Conservation (phyloP, 192 early-diverging fungal species). For the Linnemannia zychae region DNA sequence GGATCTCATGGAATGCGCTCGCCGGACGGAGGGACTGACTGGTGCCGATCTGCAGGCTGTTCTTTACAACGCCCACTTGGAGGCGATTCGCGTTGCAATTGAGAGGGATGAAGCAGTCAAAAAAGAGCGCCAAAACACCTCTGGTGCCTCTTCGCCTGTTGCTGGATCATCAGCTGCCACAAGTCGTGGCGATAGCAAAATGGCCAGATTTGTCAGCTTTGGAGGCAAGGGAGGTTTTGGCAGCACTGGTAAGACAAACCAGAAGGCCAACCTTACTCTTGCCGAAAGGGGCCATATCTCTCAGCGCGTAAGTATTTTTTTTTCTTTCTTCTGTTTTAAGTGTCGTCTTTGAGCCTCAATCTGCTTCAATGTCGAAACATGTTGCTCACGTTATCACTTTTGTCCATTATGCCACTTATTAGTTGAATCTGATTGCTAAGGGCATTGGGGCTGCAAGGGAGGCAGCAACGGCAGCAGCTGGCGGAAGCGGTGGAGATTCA, state of each 20-base stretch:
- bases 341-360: not conserved
- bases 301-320: constrained; percentile 53
- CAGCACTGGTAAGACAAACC: constrained; percentile 19
- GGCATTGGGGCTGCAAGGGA: constrained; percentile 40
- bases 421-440: constrained; percentile 56
- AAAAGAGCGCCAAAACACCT: constrained; percentile 52
- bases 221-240: constrained; percentile 24
- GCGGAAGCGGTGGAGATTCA: constrained; percentile 32
- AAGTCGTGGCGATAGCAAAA: constrained; percentile 52
- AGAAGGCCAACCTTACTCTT: constrained; percentile 61
- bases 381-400: not conserved
- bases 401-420: too few species aligned
- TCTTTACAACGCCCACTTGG: constrained; percentile 92
- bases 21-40: constrained; percentile 79
- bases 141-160: constrained; percentile 21
- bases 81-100: constrained; percentile 84
- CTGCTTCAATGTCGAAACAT: not conserved
- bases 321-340: not conserved
- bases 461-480: constrained; percentile 30
- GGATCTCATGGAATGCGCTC: constrained; percentile 74
- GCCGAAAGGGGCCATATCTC: constrained; percentile 70
- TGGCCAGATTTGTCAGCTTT: constrained; percentile 56
- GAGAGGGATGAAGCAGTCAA: constrained; percentile 61
- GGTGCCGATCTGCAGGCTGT: constrained; percentile 97
- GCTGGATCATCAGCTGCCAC: not conserved